phyloP scores from a whole-genome alignment of 305 asterid species.

The Solanum hybrid region DNA sequence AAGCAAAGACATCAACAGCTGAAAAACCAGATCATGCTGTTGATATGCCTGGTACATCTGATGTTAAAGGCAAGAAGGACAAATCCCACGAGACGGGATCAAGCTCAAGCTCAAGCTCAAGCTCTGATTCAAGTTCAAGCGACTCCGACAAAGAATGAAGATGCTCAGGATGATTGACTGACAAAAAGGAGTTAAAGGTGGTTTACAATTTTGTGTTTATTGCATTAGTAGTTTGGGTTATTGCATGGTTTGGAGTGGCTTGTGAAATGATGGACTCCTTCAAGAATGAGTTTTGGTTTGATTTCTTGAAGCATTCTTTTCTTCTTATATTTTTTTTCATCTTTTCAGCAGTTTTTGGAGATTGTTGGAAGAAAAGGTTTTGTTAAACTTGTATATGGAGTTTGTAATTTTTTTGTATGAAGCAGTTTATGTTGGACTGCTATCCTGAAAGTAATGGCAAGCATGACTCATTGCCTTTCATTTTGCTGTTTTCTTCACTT shows the following conservation, averaged over 20 bases:
- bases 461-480: neutral
- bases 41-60: neutral
- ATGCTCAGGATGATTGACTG: neutral
- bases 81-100: constrained; percentile 28
- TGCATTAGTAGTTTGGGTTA: constrained; percentile 1
- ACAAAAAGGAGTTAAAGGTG: neutral
- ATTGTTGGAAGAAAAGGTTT: constrained; percentile 14
- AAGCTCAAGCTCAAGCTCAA: constrained; percentile 42
- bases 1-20: neutral
- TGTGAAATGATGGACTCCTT: constrained; percentile 25
- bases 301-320: constrained; percentile 40
- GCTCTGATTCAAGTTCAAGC: constrained; percentile 37
- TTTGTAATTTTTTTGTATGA: neutral
- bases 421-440: neutral
- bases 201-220: neutral
- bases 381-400: neutral
- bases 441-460: neutral
- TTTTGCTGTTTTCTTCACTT: neutral
- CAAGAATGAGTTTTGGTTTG: constrained; percentile 48
- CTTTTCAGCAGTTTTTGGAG: constrained; percentile 27
- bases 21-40: neutral
- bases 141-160: constrained; percentile 44
- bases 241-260: constrained; percentile 14
- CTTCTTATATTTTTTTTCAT: neutral
- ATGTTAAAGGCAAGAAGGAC: constrained; percentile 27